Conservation (phyloP, 1,284 basidiomycete genomes). For the Naganishia liquefaciens region DNA sequence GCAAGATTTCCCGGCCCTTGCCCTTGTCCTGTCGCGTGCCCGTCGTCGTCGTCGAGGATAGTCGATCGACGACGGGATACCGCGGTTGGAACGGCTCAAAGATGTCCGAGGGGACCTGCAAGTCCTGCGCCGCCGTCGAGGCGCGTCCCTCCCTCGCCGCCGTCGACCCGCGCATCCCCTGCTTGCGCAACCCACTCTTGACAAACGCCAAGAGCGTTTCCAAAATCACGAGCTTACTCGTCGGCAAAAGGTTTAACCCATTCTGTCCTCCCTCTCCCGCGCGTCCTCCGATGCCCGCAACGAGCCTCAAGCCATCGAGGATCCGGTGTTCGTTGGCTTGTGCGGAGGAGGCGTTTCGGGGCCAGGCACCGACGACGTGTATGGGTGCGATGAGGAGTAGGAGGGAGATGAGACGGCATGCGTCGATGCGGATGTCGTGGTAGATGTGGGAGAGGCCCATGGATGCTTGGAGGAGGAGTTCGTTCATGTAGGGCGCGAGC, state of each 20-base stretch:
- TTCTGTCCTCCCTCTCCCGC: constrained; percentile 45
- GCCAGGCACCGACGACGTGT: constrained; percentile 70
- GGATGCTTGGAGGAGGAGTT: constrained; percentile 78
- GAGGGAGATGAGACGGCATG: constrained; percentile 76
- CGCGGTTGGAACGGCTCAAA: constrained; percentile 26
- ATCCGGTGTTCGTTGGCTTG: constrained; percentile 39
- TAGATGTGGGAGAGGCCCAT: constrained; percentile 94
- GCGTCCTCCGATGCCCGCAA: constrained; percentile 49
- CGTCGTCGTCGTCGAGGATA: neutral
- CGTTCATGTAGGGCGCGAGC: constrained; percentile 68
- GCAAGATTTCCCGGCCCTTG: constrained; percentile 3
- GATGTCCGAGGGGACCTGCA: constrained; percentile 25
- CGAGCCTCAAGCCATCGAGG: constrained; percentile 50
- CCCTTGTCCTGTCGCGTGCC: neutral
- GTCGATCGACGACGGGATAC: constrained; percentile 1
- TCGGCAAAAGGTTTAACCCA: constrained; percentile 41
- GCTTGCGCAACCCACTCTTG: constrained; percentile 28
- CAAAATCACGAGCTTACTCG: constrained; percentile 46
- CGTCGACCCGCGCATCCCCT: constrained; percentile 9
- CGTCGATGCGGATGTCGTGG: constrained; percentile 88
- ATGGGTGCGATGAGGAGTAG: constrained; percentile 72
- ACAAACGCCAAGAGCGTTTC: constrained; percentile 48
- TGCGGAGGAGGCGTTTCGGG: constrained; percentile 37
- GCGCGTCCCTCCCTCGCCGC: neutral
- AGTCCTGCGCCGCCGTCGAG: constrained; percentile 12